Conservation (phyloP, 2,329 filamentous ascomycete species). For the Colletotrichum truncatum region DNA sequence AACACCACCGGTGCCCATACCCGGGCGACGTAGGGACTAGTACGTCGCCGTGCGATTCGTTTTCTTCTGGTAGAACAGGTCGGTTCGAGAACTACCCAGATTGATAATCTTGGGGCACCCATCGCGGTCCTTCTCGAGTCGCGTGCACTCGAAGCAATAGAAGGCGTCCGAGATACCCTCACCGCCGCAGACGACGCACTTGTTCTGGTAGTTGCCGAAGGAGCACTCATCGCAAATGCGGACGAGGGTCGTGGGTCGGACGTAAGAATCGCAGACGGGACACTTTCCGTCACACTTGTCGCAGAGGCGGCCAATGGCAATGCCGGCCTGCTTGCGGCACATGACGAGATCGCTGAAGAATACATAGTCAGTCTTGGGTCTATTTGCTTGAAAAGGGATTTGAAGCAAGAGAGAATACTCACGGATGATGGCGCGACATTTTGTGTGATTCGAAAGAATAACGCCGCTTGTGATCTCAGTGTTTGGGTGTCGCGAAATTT, state of each 20-base stretch:
- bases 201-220: conserved; percentile 99
- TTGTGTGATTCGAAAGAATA: conserved; percentile 35
- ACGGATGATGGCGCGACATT: conserved; percentile 97
- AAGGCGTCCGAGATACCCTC: conserved; percentile 98
- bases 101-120: conserved; percentile 99
- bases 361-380: conserved; percentile 37
- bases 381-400: conserved; percentile 20
- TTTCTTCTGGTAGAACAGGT: conserved; percentile 78
- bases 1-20: conserved; percentile 48
- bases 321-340: conserved; percentile 98
- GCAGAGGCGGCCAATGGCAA: conserved; percentile 97
- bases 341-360: conserved; percentile 87
- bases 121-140: conserved; percentile 95
- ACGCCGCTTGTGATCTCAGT: background rate
- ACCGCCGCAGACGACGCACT: conserved; percentile 97
- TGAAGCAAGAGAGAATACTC: conserved; percentile 49
- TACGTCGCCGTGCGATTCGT: conserved; percentile 68
- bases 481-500: conserved; percentile 8
- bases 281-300: conserved; percentile 99
- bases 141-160: conserved; percentile 99
- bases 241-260: conserved; percentile 94
- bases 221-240: conserved; percentile 99
- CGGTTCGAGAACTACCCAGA: conserved; percentile 91
- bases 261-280: conserved; percentile 98
- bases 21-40: conserved; percentile 59